These are phyloP conservation scores for Abrus precatorius DNA, from an alignment of 306 rosid genomes.

Conservation along the genomic window DNA sequence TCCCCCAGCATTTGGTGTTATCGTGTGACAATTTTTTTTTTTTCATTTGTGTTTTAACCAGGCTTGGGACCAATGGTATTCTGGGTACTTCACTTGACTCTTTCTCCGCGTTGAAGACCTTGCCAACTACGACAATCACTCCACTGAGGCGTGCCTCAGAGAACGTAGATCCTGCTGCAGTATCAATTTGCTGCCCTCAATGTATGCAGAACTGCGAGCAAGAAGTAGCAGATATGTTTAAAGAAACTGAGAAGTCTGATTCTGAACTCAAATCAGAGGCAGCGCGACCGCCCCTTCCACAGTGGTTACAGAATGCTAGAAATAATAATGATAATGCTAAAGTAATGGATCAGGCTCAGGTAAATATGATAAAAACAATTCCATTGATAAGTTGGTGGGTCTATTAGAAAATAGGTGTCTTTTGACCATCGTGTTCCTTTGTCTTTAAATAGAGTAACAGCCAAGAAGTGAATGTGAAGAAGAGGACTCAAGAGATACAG, in stretches of 20 bases:
- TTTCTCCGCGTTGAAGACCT: slow-evolving; percentile 74
- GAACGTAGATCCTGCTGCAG: slow-evolving; percentile 64
- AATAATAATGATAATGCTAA: slow-evolving; percentile 56
- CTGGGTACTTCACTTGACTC: slow-evolving; percentile 82
- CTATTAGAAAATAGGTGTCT: background rate
- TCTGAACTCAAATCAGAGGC: slow-evolving; percentile 63
- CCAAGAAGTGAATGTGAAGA: slow-evolving; percentile 64
- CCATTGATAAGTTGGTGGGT: background rate
- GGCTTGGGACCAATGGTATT: slow-evolving; percentile 87
- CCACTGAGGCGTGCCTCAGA: slow-evolving; percentile 63
- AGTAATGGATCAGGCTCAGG: slow-evolving; percentile 66
- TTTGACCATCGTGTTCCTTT: slow-evolving; percentile 39
- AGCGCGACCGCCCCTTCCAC: slow-evolving; percentile 69
- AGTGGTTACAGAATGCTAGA: slow-evolving; percentile 89
- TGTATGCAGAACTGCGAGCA: slow-evolving; percentile 67
- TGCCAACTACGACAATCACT: slow-evolving; percentile 57
- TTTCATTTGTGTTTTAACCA: slow-evolving; percentile 43
- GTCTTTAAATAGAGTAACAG: slow-evolving; percentile 53
- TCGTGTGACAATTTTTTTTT: slow-evolving; percentile 34
- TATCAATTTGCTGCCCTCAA: slow-evolving; percentile 70
- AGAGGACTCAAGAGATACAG: slow-evolving; percentile 71
- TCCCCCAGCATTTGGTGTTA: slow-evolving; percentile 37
- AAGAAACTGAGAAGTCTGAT: slow-evolving; percentile 72
- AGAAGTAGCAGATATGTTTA: slow-evolving; percentile 67
- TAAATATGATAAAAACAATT: slow-evolving; percentile 42